A percentile compares a stretch with the other conserved stretches of the same genome.
These are phyloP conservation scores for Cicer cuneatum DNA, from an alignment of 306 rosid genomes.

Conservation along the genomic window DNA sequence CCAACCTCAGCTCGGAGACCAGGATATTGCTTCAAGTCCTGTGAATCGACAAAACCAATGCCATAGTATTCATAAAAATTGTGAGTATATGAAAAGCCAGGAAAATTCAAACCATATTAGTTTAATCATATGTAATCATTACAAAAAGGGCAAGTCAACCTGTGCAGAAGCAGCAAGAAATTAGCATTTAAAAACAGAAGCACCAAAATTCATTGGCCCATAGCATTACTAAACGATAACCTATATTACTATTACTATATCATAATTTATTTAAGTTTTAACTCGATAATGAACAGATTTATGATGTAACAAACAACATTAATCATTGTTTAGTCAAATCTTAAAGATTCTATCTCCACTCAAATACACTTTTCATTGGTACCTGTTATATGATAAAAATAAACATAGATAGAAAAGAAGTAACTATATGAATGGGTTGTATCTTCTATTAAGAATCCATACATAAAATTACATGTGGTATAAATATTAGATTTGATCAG, in stretches of 20 bases:
- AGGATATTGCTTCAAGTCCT: conserved; percentile 95
- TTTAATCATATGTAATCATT: background rate
- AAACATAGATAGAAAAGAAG: background rate
- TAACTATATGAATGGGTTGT: background rate
- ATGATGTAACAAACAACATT: background rate
- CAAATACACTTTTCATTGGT: background rate
- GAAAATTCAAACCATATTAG: background rate
- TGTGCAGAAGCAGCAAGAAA: background rate
- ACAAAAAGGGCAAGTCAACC: conserved; percentile 7
- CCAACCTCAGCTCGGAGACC: conserved; percentile 88
- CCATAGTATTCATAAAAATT: conserved; percentile 3
- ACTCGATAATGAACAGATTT: conserved; percentile 1
- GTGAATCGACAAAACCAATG: conserved; percentile 43
- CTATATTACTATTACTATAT: background rate
- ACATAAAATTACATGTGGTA: background rate
- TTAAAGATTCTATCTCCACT: background rate
- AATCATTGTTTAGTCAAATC: background rate
- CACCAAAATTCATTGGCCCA: background rate
- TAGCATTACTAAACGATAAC: background rate
- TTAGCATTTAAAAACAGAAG: conserved; percentile 23
- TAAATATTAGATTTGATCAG: background rate
- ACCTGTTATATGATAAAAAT: background rate
- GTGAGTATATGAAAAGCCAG: conserved; percentile 1
- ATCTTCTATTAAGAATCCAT: background rate
- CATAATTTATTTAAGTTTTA: background rate